Base-by-base conservation (phyloP, 139 green algal genomes). In the Diplosphaera chodatii region DNA sequence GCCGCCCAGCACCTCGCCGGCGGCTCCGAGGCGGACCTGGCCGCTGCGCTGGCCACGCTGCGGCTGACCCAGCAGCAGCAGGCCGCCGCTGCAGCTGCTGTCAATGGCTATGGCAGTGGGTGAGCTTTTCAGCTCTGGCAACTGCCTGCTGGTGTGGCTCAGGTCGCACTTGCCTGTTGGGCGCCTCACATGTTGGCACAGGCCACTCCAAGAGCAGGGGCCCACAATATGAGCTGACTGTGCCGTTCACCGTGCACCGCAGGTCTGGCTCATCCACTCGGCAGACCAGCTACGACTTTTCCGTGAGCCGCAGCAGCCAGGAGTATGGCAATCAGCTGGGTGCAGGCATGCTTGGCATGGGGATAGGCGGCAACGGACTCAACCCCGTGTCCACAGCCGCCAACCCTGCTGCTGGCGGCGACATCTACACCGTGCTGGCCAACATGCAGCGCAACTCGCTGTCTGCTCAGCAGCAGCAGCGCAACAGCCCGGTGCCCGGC, bases 351-450 rank as follows among this genome's bases (percentile, higher is more conserved):
- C 6, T 5, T 59, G 48, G 13, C 48, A n/a, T n/a, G 48, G 48
- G 13, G 25, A 59, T 18, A 6, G 6, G 37, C n/a, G n/a, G n/a
- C n/a, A n/a, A n/a, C n/a, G n/a, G n/a, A n/a, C n/a, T n/a, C n/a
- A n/a, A n/a, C n/a, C n/a, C n/a, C n/a, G n/a, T n/a, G n/a, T n/a
- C n/a, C n/a, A n/a, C n/a, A n/a, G n/a, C n/a, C n/a, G n/a, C n/a
- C n/a, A 59, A 59, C 48, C 48, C 48, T 59, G 48, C 48, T 3
- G 48, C 48, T 18, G 48, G 48, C 3, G 48, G 48, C 18, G 48
- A 59, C 48, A 59, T 59, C 48, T 59, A 59, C 48, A 59, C 48
- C 13, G 48, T 59, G 48, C 48, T 59, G 48, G 48, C 48, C 48
- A 59, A 59, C 48, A 59, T 59, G 48, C 48, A 59, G 48, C 48